These are phyloP conservation scores for Eutrema japonicum DNA, from an alignment of 345 rosid genomes.

Conservation along the genomic window DNA sequence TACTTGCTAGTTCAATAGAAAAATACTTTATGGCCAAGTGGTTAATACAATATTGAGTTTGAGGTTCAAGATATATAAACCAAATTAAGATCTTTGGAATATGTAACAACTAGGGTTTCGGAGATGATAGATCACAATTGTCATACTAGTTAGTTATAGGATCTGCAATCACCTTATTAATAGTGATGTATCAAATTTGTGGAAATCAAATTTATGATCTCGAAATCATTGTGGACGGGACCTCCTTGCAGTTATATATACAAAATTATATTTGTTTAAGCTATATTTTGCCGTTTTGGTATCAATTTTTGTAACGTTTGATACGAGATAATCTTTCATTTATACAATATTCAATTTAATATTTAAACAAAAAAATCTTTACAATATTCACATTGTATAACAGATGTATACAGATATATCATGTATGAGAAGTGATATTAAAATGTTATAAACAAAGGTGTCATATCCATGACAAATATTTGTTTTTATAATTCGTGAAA, in stretches of 20 bases:
- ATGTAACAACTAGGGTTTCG: neutral
- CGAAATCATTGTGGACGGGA: neutral
- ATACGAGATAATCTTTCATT: neutral
- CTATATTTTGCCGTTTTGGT: neutral
- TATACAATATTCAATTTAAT: neutral
- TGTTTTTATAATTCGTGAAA: too few relatives aligned
- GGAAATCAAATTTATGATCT: neutral
- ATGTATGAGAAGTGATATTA: slow-evolving; percentile 3
- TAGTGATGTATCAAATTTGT: neutral
- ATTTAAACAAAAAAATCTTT: too few relatives aligned
- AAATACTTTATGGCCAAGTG: neutral
- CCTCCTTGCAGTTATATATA: neutral
- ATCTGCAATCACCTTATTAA: neutral
- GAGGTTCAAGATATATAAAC: neutral
- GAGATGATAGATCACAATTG: neutral
- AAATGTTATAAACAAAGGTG: slow-evolving; percentile 11
- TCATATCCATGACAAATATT: neutral
- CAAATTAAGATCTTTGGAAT: neutral
- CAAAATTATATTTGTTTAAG: slow-evolving; percentile 2
- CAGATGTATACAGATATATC: too few relatives aligned
- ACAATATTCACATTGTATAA: too few relatives aligned
- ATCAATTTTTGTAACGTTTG: neutral
- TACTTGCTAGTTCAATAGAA: neutral
- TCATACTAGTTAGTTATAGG: neutral
- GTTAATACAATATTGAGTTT: neutral